Evolutionary conservation across 202 grass and related monocot genomes (phyloP).

Genomic region (Dendrocalamus latiflorus): DNA sequence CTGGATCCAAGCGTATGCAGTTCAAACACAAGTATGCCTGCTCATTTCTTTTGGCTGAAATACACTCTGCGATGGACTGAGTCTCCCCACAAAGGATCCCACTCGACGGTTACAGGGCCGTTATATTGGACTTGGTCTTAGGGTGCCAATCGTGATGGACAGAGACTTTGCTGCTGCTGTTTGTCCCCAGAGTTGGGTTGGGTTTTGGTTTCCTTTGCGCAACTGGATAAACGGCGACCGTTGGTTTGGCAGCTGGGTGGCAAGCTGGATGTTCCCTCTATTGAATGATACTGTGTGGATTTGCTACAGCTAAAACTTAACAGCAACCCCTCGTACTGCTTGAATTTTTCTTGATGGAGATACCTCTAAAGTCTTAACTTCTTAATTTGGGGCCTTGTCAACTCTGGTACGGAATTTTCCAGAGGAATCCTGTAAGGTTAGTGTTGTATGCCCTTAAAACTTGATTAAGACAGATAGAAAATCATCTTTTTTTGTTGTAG

Average conservation of each 20-base stretch:
- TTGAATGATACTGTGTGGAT: background rate
- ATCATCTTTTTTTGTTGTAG: background rate
- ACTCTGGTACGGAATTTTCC: too few relatives aligned
- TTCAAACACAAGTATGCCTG: background rate
- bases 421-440: background rate
- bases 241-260: conserved; percentile 20
- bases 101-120: conserved; percentile 26
- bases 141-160: background rate
- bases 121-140: conserved; percentile 46
- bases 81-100: conserved; percentile 3
- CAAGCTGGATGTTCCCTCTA: background rate
- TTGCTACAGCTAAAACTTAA: background rate
- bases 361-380: too few relatives aligned
- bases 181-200: background rate
- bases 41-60: background rate
- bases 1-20: background rate
- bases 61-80: background rate
- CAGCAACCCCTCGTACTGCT: background rate
- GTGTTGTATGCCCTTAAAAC: background rate
- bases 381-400: background rate
- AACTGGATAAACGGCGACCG: conserved; percentile 26
- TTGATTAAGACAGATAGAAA: background rate
- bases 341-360: background rate
- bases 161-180: conserved; percentile 11
- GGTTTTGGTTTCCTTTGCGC: background rate